Base-by-base conservation (phyloP, 345 rosid species). In the Barbarea vulgaris region DNA sequence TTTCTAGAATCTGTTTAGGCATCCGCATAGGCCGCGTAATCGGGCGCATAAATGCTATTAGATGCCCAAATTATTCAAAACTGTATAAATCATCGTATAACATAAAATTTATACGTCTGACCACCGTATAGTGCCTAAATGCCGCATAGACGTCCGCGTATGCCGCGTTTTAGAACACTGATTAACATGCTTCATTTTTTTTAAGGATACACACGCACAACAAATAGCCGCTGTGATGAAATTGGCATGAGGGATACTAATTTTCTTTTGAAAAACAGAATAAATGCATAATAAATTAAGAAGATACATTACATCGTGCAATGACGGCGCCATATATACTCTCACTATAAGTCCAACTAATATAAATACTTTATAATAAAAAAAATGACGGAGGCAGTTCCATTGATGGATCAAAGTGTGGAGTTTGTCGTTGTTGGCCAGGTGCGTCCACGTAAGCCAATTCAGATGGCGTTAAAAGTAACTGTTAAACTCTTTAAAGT, bases 261-360 rank as follows among this genome's bases (percentile, higher is more conserved):
- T 6, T n/a, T 2, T 6, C n/a, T 41, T 41, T 14, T 6, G 6
- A 17, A n/a, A n/a, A 44, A 44, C 1, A 44, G 50, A 62, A 62
- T 62, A 24, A 15, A 39, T 39, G 17, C 4, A 61, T 53, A n/a
- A 50, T 69, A 42, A 69, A 69, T 33, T 34, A 64, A 70, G 52
- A 63, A 62, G 77, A 64, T 58, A 64, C 62, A 57, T 50, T 71
- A 57, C 73, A 77, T 77, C 77, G 77, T 77, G 81, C 77, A 19
- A 77, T 71, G 73, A 71, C 81, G 81, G 81, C 81, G 77, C 67
- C 68, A 39, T 48, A 50, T 18, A 59, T 22, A 52, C 28, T 27
- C 9, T 18, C 19, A 13, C 13, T 9, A 27, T 9, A 12, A 18
- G 42, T 18, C 58, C 11, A 44, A 42, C 5, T 50, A 39, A 69